phyloP scores from a whole-genome alignment of 768 basidiomycete species.

The Auriscalpium microsporum region DNA sequence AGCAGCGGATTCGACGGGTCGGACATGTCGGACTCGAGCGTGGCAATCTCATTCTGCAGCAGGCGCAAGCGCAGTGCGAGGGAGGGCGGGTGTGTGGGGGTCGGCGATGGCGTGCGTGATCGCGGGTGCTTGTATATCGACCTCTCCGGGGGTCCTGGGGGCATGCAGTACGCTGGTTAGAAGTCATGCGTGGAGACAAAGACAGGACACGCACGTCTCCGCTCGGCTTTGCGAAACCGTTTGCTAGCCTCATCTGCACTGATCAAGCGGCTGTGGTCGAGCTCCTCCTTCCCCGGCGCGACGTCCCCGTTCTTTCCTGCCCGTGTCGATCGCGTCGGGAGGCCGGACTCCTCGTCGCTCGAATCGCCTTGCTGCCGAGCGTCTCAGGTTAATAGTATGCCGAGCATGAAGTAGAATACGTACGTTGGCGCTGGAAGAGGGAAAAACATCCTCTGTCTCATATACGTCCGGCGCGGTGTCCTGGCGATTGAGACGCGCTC shows the following conservation, averaged over 20 bases:
- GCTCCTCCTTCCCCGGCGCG: conserved; percentile 43
- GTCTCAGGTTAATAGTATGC: too few relatives aligned
- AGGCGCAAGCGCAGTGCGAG: conserved; percentile 35
- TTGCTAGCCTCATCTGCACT: conserved; percentile 58
- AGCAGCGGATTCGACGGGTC: conserved; percentile 70
- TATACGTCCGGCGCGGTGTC: conserved; percentile 90
- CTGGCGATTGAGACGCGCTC: conserved; percentile 30
- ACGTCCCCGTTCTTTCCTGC: conserved; percentile 31
- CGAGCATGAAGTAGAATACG: conserved; percentile 16
- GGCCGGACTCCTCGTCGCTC: conserved; percentile 54
- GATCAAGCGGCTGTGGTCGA: conserved; percentile 60
- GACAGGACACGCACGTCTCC: conserved; percentile 28
- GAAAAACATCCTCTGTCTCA: conserved; percentile 78
- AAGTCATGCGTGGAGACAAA: neutral
- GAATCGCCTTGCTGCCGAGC: conserved; percentile 47
- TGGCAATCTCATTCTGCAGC: conserved; percentile 69
- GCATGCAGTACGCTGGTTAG: conserved; percentile 24
- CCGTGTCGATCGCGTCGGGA: conserved; percentile 31
- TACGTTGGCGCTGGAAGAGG: conserved; percentile 43
- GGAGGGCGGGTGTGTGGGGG: conserved; percentile 26
- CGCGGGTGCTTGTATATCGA: conserved; percentile 64
- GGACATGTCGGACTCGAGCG: conserved; percentile 76
- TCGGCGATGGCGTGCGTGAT: conserved; percentile 46
- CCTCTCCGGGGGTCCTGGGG: conserved; percentile 29
- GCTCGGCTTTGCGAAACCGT: conserved; percentile 67